These are phyloP conservation scores for Penicillium sp. DNA, from an alignment of 2,329 filamentous ascomycete genomes.

Conservation along the genomic window DNA sequence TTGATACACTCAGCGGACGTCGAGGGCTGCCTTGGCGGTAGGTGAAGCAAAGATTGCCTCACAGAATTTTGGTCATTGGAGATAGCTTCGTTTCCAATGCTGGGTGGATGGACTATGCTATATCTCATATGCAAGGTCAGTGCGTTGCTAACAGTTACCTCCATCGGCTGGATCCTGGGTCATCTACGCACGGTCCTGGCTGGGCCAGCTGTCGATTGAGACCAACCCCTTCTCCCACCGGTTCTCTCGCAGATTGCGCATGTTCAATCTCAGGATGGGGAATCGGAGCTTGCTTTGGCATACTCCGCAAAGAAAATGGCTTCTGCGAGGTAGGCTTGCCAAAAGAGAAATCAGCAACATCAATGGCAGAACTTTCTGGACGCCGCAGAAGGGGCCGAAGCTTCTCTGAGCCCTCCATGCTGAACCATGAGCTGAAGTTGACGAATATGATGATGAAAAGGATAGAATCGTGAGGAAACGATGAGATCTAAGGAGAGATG, in stretches of 20 bases:
- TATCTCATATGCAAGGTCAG: neutral
- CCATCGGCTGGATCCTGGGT: neutral
- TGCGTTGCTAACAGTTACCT: neutral
- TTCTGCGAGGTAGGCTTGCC: constrained; percentile 30
- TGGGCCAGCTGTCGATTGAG: neutral
- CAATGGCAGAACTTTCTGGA: constrained; percentile 31
- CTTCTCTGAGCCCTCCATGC: neutral
- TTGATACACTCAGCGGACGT: neutral
- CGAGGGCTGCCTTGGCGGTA: neutral
- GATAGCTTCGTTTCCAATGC: neutral
- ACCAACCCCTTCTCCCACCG: too few relatives aligned
- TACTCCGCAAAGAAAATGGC: constrained; percentile 23
- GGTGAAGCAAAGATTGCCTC: neutral
- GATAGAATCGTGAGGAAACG: neutral
- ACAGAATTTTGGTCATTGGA: neutral
- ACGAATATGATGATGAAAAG: neutral
- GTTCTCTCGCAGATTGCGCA: neutral
- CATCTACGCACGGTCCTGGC: constrained; percentile 1
- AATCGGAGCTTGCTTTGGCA: constrained; percentile 9
- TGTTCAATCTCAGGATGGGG: neutral
- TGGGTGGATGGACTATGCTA: neutral
- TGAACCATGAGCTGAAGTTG: neutral
- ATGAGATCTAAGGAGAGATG: neutral
- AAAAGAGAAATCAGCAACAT: constrained; percentile 35
- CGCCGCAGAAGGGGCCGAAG: constrained; percentile 28